These are phyloP conservation scores for Botrytis elliptica DNA, from an alignment of 2,329 filamentous ascomycete genomes.

Conservation along the genomic window DNA sequence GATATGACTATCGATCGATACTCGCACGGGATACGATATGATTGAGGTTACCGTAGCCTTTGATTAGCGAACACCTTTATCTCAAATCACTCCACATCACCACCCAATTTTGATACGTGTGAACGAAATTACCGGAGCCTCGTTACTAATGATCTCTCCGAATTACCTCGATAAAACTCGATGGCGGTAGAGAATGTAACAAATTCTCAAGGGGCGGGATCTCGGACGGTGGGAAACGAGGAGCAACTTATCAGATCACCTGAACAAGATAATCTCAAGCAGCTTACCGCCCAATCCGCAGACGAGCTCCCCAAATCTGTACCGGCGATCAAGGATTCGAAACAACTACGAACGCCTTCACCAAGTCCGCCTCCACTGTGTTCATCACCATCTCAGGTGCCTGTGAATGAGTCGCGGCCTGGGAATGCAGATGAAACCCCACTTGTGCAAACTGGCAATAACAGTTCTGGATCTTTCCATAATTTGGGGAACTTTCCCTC, in stretches of 20 bases:
- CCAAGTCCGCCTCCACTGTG: neutral
- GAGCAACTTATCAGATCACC: constrained; percentile 10
- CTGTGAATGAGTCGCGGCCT: neutral
- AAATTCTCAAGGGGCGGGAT: neutral
- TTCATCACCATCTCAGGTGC: neutral
- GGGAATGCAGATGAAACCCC: neutral
- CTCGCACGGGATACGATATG: neutral
- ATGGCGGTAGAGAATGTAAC: constrained; percentile 21
- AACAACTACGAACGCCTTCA: constrained; percentile 6
- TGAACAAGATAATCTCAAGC: neutral
- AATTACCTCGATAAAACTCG: neutral
- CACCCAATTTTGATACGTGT: neutral
- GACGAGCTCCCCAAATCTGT: neutral
- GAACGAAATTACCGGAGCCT: neutral
- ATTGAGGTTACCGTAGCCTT: constrained; percentile 7
- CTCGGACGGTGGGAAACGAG: neutral
- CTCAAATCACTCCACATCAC: constrained; percentile 4
- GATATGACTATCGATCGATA: neutral
- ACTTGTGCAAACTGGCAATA: constrained; percentile 24
- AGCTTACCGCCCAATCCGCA: neutral
- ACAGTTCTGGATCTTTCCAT: constrained; percentile 25
- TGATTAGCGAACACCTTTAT: constrained; percentile 12
- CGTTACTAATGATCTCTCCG: neutral
- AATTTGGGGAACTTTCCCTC: neutral
- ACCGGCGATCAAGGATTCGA: neutral